Evolutionary conservation across 352 stramenopile genomes (phyloP).

Genomic region (Globisporangium sylvaticum): DNA sequence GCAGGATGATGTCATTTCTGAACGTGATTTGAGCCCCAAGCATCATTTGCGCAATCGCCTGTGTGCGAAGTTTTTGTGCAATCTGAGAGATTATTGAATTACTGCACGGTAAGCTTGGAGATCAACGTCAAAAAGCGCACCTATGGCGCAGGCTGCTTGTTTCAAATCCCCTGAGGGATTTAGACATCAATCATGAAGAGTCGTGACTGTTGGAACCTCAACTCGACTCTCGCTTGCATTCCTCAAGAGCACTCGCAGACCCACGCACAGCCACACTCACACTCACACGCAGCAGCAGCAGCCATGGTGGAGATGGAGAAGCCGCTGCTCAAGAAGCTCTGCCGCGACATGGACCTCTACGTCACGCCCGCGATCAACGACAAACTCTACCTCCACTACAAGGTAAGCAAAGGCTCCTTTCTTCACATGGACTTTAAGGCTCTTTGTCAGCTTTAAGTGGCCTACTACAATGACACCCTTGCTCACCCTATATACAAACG

Average conservation of each 20-base stretch:
- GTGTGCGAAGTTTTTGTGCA: too few relatives aligned
- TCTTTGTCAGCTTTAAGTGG: background rate
- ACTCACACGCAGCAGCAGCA: background rate
- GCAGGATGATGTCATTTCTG: background rate
- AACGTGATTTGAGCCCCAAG: background rate
- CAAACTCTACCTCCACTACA: constrained; percentile 96
- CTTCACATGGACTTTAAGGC: background rate
- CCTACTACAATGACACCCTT: background rate
- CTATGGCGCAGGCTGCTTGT: too few relatives aligned
- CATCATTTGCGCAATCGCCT: background rate
- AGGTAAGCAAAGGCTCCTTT: constrained; percentile 28
- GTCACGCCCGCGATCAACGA: constrained; percentile 92
- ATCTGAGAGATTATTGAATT: too few relatives aligned
- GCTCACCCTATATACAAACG: background rate
- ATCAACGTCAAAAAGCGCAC: too few relatives aligned
- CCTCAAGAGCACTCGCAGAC: background rate
- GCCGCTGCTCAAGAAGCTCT: constrained; percentile 83
- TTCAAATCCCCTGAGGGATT: too few relatives aligned
- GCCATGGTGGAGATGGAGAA: constrained; percentile 89
- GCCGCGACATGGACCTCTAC: constrained; percentile 90
- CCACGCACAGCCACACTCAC: background rate
- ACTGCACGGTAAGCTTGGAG: too few relatives aligned
- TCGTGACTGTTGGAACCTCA: background rate
- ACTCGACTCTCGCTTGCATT: background rate
- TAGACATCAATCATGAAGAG: background rate